Conservation (phyloP, 805 yeast species). For the Yamadazyma olivae region DNA sequence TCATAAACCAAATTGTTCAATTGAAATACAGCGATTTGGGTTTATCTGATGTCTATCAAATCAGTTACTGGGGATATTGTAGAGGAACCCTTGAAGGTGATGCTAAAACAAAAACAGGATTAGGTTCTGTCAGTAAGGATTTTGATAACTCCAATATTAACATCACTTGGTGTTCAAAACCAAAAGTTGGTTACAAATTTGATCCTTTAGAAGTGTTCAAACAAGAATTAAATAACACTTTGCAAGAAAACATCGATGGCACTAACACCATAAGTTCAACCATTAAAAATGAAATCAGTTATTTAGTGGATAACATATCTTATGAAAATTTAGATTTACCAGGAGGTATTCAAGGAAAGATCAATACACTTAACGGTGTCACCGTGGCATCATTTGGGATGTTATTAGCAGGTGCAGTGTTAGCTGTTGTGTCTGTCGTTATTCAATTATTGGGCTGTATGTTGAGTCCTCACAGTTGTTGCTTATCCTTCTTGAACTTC, state of each 20-base stretch:
- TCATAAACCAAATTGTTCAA: constrained; percentile 13
- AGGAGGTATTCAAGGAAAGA: constrained; percentile 44
- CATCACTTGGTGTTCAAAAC: constrained; percentile 50
- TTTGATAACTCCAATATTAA: constrained; percentile 30
- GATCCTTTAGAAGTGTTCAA: constrained; percentile 45
- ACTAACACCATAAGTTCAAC: constrained; percentile 23
- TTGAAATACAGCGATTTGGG: constrained; percentile 30
- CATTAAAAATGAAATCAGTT: constrained; percentile 18
- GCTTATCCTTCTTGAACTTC: constrained; percentile 44
- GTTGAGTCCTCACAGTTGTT: constrained; percentile 42
- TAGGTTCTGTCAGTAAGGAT: constrained; percentile 11
- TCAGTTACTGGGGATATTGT: constrained; percentile 45
- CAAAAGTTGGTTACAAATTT: constrained; percentile 54
- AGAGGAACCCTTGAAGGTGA: constrained; percentile 21
- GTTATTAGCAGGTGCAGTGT: constrained; percentile 26
- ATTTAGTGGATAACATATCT: constrained; percentile 19
- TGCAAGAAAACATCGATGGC: constrained; percentile 21
- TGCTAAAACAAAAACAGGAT: constrained; percentile 2
- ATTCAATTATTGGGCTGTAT: constrained; percentile 44
- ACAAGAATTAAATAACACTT: constrained; percentile 27
- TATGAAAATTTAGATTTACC: constrained; percentile 49
- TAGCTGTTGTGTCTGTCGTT: constrained; percentile 45
- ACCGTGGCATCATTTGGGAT: constrained; percentile 56
- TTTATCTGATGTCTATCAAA: constrained; percentile 36
- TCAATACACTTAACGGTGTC: constrained; percentile 41